phyloP scores from a whole-genome alignment of 257 asterid species.

The Solanum lycopersicoides region DNA sequence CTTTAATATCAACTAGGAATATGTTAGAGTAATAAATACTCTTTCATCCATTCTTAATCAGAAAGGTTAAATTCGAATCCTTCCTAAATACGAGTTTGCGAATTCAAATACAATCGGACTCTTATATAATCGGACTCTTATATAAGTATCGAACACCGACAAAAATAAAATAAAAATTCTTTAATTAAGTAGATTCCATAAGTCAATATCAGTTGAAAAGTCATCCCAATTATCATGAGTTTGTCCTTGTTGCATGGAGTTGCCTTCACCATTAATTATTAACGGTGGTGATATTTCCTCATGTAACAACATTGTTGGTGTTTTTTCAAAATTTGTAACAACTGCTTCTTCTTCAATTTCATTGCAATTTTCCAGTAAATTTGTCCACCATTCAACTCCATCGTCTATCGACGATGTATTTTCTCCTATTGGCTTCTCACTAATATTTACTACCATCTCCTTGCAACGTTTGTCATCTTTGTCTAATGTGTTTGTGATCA shows the following conservation, averaged over 20 bases:
- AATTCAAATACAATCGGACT: too few relatives aligned
- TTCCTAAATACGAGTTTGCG: fast-evolving
- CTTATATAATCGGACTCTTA: too few relatives aligned
- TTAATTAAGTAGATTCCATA: background rate
- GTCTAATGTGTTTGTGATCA: background rate
- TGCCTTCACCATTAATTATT: background rate
- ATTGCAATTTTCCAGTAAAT: background rate
- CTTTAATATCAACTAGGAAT: background rate
- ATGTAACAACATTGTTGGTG: background rate
- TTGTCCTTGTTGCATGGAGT: background rate
- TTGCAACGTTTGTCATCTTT: background rate
- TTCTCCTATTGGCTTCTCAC: background rate
- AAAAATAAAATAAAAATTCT: too few relatives aligned
- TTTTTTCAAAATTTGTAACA: background rate
- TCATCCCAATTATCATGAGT: background rate
- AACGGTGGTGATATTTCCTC: background rate
- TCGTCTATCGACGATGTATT: background rate
- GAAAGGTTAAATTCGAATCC: fast-evolving
- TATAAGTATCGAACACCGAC: too few relatives aligned
- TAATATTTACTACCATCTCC: background rate
- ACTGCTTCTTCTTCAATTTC: background rate
- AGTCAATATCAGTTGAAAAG: background rate
- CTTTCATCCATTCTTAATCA: too few relatives aligned
- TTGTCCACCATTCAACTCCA: background rate
- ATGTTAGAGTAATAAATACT: background rate